These are phyloP conservation scores for Microsporum ferrugineum DNA, from an alignment of 2,329 filamentous ascomycete species.

Conservation along the genomic window DNA sequence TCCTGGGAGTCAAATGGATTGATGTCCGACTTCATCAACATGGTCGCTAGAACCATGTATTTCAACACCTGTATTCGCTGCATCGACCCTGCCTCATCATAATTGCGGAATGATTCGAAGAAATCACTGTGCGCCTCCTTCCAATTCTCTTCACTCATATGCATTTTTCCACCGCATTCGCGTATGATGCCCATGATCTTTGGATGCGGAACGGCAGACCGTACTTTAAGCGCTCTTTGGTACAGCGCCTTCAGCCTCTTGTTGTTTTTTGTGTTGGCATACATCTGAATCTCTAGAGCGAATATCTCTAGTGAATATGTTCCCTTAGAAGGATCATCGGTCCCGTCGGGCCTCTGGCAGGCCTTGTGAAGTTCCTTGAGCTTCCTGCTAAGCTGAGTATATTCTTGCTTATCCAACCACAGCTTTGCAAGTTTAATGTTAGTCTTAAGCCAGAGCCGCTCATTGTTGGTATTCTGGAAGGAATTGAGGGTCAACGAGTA, in stretches of 20 bases:
- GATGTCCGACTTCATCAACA: constrained; percentile 97
- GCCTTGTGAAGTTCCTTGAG: constrained; percentile 78
- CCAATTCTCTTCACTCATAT: constrained; percentile 99
- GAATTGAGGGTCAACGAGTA: constrained; percentile 87
- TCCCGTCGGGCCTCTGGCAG: constrained; percentile 77
- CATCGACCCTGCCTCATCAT: constrained; percentile 92
- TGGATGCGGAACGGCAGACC: constrained; percentile 93
- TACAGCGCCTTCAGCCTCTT: constrained; percentile 92
- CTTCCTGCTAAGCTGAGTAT: constrained; percentile 66
- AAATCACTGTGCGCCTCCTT: constrained; percentile 94
- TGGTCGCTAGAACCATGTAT: constrained; percentile 89
- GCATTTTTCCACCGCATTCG: constrained; percentile 98
- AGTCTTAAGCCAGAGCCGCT: constrained; percentile 93
- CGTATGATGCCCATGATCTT: constrained; percentile 99
- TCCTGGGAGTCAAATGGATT: constrained; percentile 98
- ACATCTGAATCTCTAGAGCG: constrained; percentile 97
- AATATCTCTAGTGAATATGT: constrained; percentile 95
- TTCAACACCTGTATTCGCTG: constrained; percentile 96
- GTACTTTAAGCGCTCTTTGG: constrained; percentile 78
- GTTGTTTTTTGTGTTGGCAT: constrained; percentile 91
- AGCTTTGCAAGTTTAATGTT: constrained; percentile 93
- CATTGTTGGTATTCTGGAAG: constrained; percentile 95
- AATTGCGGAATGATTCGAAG: constrained; percentile 97
- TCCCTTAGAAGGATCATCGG: constrained; percentile 76
- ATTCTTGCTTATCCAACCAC: constrained; percentile 84